Evolutionary conservation across 1,284 basidiomycete genomes (phyloP), one percentile per base, ranked within the genome.

Genomic region (Ceratorhiza oryzae-sativae): DNA sequence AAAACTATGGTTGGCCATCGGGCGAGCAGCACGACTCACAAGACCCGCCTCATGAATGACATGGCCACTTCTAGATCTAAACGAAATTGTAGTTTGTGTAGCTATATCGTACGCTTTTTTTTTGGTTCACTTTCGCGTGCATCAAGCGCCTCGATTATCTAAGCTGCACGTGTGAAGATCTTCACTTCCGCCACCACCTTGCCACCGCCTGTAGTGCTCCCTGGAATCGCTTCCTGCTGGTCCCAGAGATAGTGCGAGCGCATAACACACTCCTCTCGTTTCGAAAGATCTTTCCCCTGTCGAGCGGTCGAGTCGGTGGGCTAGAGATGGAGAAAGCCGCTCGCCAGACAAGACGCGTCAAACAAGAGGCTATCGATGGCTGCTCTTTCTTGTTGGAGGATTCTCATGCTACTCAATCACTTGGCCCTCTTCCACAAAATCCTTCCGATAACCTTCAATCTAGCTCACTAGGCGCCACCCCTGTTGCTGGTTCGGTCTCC

Each of bases 121-220:
- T 60, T 27, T 53, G 41, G 58, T 46, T 25, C 18, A 39, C 23
- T 27, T 27, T 15, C 4, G 23, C 20, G 10, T 13, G 13, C 30
- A n/a, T n/a, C n/a, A 61, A 61, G 59, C 59, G 59, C 59, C 45
- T 3, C 30, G 8, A 42, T 61, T 45, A 61, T 32, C 13, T 61
- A 61, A 61, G 41, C 5, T 1, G 27, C 10, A 20, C 42, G 46
- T 18, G n/a, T n/a, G 12, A 46, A 61, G 9, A 61, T 61, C 41
- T 36, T 46, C 41, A 39, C 46, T 46, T 25, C 25, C 41, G 59
- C 59, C 59, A 61, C 59, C 59, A 34, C 30, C 39, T 34, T 27
- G 27, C 59, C 59, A 61, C 59, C n/a, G 36, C 59, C 25, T 45
- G 20, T 6, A 18, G 27, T n/a, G 12, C n/a, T 46, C 9, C 27